Conservation (phyloP, 1,284 basidiomycete species). For the Takashimella koratensis region DNA sequence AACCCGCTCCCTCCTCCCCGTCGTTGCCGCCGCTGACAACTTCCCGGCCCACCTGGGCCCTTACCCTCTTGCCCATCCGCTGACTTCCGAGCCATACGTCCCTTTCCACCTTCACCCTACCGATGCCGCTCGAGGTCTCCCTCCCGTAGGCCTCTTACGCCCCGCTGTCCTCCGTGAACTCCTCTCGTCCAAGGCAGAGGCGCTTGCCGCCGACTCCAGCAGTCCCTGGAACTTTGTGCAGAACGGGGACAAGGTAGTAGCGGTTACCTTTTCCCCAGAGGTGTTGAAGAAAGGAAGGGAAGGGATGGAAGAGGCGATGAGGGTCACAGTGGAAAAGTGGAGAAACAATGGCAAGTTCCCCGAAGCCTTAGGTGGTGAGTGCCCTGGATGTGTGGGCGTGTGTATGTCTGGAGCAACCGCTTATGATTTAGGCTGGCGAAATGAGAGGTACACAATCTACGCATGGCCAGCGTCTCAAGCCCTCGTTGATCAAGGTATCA, state of each 20-base stretch:
- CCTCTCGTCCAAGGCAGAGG: constrained; percentile 1
- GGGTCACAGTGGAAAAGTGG: constrained; percentile 42
- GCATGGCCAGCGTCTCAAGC: constrained; percentile 54
- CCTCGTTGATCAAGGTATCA: constrained; percentile 53
- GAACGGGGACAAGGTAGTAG: constrained; percentile 2
- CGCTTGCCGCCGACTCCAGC: not conserved
- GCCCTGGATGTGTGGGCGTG: too few relatives aligned
- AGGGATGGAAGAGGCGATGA: constrained; percentile 39
- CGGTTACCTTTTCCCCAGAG: constrained; percentile 27
- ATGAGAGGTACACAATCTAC: constrained; percentile 80
- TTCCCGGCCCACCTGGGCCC: constrained; percentile 45
- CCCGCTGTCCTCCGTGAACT: constrained; percentile 7
- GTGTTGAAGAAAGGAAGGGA: constrained; percentile 26
- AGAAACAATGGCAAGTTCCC: constrained; percentile 42
- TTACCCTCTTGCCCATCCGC: constrained; percentile 18
- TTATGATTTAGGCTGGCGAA: constrained; percentile 81
- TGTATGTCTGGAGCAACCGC: too few relatives aligned
- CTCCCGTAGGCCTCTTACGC: constrained; percentile 18
- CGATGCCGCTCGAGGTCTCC: constrained; percentile 3
- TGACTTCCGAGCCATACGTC: constrained; percentile 7
- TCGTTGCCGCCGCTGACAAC: constrained; percentile 64
- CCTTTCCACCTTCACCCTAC: constrained; percentile 13
- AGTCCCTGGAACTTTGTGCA: constrained; percentile 3
- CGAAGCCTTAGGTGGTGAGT: constrained; percentile 47
- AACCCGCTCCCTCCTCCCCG: constrained; percentile 55